Evolutionary conservation across 176 grass and related monocot genomes (phyloP).

Genomic region (Olyra latifolia): DNA sequence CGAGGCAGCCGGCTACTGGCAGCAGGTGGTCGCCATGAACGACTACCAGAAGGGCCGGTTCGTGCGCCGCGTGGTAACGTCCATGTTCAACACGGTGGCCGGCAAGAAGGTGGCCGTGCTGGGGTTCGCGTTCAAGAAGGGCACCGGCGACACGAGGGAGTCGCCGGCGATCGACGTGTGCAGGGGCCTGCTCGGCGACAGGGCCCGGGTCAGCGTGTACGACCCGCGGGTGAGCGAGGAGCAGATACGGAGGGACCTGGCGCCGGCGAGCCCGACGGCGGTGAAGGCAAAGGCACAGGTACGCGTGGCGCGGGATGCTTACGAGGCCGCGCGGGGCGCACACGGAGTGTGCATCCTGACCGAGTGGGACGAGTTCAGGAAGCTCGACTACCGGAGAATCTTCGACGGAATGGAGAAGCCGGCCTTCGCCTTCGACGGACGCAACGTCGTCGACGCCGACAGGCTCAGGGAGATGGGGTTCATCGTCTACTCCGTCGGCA

Average conservation of each 20-base stretch:
- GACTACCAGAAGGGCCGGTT: constrained; percentile 67
- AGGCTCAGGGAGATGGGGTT: too few relatives aligned
- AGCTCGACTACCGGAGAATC: constrained; percentile 44
- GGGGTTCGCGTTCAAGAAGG: constrained; percentile 62
- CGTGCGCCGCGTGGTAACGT: constrained; percentile 54
- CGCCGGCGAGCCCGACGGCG: constrained; percentile 3
- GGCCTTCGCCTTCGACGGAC: constrained; percentile 57
- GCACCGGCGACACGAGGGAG: constrained; percentile 46
- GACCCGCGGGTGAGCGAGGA: constrained; percentile 51
- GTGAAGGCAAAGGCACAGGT: constrained; percentile 27
- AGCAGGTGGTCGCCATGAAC: constrained; percentile 58
- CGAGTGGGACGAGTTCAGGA: constrained; percentile 64
- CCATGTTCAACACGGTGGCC: constrained; percentile 60
- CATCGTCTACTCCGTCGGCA: constrained; percentile 58
- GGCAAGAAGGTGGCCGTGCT: constrained; percentile 60
- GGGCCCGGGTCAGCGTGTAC: constrained; percentile 44
- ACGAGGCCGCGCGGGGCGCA: constrained; percentile 42
- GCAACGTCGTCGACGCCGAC: constrained; percentile 44
- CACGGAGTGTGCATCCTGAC: constrained; percentile 63
- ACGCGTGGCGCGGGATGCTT: constrained; percentile 49
- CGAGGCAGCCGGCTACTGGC: constrained; percentile 55
- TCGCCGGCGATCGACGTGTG: constrained; percentile 56
- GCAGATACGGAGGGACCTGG: constrained; percentile 46
- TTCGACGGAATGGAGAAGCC: constrained; percentile 51
- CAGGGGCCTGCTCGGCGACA: constrained; percentile 43